A percentile compares a stretch with the other conserved stretches of the same genome.
phyloP scores from a whole-genome alignment of 306 rosid species.

The Quercus berberidifolia region DNA sequence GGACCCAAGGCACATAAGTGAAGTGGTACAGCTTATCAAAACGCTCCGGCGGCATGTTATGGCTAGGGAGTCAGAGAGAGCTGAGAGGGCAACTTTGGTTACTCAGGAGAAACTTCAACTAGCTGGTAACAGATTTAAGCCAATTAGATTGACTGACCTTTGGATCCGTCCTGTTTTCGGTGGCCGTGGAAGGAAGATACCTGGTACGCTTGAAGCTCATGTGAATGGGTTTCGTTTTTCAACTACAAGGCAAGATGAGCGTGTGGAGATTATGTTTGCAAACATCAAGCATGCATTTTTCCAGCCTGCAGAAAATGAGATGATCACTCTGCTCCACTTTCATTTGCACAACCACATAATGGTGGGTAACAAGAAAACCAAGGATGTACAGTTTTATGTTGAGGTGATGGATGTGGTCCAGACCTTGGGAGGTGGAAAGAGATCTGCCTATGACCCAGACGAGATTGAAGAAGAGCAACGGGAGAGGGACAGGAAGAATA shows the following conservation, averaged over 20 bases:
- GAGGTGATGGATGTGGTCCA: constrained; percentile 97
- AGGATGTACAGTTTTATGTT: constrained; percentile 88
- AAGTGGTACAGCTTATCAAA: constrained; percentile 79
- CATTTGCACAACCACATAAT: constrained; percentile 93
- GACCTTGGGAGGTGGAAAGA: constrained; percentile 77
- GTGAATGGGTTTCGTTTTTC: constrained; percentile 85
- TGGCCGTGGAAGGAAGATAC: constrained; percentile 92
- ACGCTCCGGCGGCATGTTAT: constrained; percentile 80
- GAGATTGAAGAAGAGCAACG: constrained; percentile 97
- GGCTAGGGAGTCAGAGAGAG: constrained; percentile 90
- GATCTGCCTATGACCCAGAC: constrained; percentile 94
- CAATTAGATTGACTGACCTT: constrained; percentile 73
- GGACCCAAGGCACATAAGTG: constrained; percentile 83
- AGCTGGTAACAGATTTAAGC: constrained; percentile 89
- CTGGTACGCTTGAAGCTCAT: constrained; percentile 93
- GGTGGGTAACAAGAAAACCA: constrained; percentile 96
- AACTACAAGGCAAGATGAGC: constrained; percentile 85
- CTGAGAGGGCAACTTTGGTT: constrained; percentile 93
- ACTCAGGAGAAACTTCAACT: constrained; percentile 93
- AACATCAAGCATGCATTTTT: constrained; percentile 89
- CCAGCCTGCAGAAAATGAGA: constrained; percentile 97
- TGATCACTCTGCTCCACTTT: constrained; percentile 92
- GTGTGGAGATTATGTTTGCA: constrained; percentile 77
- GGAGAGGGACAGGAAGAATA: constrained; percentile 86
- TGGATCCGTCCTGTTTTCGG: constrained; percentile 93